Evolutionary conservation across 1,284 basidiomycete species (phyloP), one percentile per base, ranked within the genome.

Genomic region (Cystobasidium pallidum): DNA sequence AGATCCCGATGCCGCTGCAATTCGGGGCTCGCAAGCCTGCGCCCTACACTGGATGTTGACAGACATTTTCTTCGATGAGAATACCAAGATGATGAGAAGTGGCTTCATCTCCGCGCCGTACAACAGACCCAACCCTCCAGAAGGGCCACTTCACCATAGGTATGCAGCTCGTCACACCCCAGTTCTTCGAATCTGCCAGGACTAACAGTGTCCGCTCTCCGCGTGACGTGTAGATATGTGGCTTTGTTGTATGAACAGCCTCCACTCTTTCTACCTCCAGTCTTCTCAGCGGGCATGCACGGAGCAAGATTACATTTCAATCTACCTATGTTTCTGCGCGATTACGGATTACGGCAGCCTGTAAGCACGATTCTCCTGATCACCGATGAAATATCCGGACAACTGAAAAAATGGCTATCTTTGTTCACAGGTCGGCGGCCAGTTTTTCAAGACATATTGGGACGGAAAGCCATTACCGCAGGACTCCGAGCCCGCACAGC

Each of bases 1-100:
- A 17, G 68, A 71, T 47, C 47, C 68, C 3, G 68, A 71, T 36
- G 32, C 59, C 2, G 63, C 68, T 19, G 68, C 68, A 7, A 47
- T 71, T 17, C 68, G 62, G 19, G 57, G 59, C 3, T 47, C 57
- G 10, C 47, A 63, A 34, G 34, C 47, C 15, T 71, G 68, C 26
- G 68, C 68, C 2, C 41, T 71, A 11, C 58, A 71, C 30, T 71
- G 68, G 68, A 63, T 71, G 68, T 26, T 71, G 19, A 71, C 68
- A 36, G 68, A 71, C 26, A 59, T 71, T 30, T 71, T 62, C 51
- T 71, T 71, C n/a, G 59, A 71, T 28, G 39, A 54, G 36, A 39
- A 55, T 6, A 52, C 68, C 17, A 58, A 58, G 2, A 32, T 54
- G 21, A 54, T 71, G 59, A 54, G 36, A 2, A 63, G 59, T 11